Conservation (phyloP, 2,329 filamentous ascomycete genomes). For the Aureobasidium sp. region DNA sequence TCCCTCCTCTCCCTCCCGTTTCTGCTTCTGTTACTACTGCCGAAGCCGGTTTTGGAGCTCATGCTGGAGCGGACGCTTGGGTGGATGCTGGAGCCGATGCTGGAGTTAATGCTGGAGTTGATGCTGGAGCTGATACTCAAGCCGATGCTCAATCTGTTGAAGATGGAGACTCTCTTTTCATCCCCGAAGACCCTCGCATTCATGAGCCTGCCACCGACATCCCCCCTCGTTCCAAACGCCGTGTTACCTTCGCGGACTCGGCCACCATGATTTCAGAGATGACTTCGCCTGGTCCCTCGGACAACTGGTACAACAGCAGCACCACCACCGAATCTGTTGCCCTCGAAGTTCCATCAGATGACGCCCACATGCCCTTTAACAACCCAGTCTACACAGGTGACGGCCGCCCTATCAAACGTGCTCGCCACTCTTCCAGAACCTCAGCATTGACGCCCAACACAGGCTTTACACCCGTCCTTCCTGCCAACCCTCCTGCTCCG, state of each 20-base stretch:
- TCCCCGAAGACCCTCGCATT: neutral
- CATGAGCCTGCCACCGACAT: neutral
- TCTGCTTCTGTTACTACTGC: no score
- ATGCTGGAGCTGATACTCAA: no score
- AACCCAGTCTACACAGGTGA: neutral
- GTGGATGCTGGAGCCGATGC: no score
- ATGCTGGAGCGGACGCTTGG: no score
- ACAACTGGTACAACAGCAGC: no score
- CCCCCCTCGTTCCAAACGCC: neutral
- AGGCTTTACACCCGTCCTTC: neutral
- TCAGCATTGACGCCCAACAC: neutral
- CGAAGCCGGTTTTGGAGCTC: no score
- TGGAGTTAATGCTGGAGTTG: no score
- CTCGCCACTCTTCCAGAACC: neutral
- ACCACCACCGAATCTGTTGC: neutral
- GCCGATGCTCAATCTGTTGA: neutral
- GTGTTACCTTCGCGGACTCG: neutral
- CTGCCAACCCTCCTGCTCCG: neutral
- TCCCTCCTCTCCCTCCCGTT: accelerated
- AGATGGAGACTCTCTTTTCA: neutral
- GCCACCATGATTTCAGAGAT: neutral
- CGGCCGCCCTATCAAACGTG: neutral
- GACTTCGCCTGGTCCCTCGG: neutral
- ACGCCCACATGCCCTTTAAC: neutral
- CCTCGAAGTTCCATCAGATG: neutral